Evolutionary conservation across 148 eudicot genomes (phyloP), one percentile per base, ranked within the genome.

Genomic region (Arctostaphylos glauca): DNA sequence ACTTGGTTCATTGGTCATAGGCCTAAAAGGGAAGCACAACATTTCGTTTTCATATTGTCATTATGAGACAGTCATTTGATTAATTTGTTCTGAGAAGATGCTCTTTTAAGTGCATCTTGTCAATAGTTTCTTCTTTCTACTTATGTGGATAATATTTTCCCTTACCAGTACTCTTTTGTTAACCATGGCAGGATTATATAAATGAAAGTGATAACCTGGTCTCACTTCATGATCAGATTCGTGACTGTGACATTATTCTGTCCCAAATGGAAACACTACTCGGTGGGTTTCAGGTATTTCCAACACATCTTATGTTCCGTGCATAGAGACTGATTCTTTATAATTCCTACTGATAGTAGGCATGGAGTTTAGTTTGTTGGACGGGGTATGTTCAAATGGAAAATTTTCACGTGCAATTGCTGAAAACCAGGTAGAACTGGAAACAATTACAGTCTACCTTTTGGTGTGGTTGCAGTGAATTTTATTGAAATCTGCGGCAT

Each of bases 151-250:
- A n/a, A 18, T 50, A 46, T 52, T 82, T 25, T 47, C 46, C 19
- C 58, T 58, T 52, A 44, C 23, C n/a, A 48, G 38, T 73, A 6
- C 73, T 80, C 70, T 66, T 80, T 9, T 82, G 77, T 77, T n/a
- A n/a, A n/a, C 56, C 16, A 72, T 77, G 66, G 83, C 94, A 96
- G 99, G 99, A 96, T 86, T 96, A 96, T 74, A 94, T 96, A 67
- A 86, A 85, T 80, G 99, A 96, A 89, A 96, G 99, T 89, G 99
- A 96, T 84, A 96, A 94, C 88, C 88, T 96, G 71, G 93, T 96
- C 78, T 94, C 99, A 10, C 96, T 96, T 73, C 98, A 94, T 87
- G 99, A 96, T 86, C 99, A 96, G 89, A 96, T 96, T 86, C 98
- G 92, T 83, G 98, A 96, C 68, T 94, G 99, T 84, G 99, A 96